Conservation (phyloP, 2,329 filamentous ascomycete species). For the Phyllosticta capitalensis region DNA sequence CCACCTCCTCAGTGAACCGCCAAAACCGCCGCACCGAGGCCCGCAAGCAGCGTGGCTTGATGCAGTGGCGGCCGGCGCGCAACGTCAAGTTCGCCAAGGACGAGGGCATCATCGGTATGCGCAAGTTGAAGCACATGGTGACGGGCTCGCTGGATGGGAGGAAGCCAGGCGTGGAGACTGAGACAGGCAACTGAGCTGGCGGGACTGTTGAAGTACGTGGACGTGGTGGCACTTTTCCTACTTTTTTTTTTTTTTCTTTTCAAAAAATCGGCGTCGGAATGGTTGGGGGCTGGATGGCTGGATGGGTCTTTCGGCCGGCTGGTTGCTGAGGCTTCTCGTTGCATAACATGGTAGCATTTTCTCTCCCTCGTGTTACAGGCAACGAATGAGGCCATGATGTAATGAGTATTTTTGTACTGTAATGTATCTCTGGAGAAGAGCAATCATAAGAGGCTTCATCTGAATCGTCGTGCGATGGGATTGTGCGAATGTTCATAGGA, state of each 20-base stretch:
- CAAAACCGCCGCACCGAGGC: slow-evolving; percentile 64
- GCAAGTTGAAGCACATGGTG: slow-evolving; percentile 67
- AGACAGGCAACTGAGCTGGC: not conserved
- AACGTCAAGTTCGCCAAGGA: slow-evolving; percentile 82
- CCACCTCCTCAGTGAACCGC: slow-evolving; percentile 50
- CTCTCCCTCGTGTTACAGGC: not conserved
- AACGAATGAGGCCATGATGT: not conserved
- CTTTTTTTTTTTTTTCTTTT: not conserved
- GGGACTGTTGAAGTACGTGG: not conserved
- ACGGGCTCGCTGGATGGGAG: slow-evolving; percentile 63
- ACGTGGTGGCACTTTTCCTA: not conserved
- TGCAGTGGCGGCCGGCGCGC: slow-evolving; percentile 90
- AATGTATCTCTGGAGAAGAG: not conserved
- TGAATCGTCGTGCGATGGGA: too few relatives aligned
- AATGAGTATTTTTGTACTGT: not conserved
- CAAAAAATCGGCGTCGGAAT: not conserved
- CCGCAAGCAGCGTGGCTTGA: slow-evolving; percentile 77
- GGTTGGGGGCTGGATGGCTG: not conserved
- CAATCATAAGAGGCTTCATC: too few relatives aligned
- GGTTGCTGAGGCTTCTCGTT: not conserved
- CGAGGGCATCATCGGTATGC: slow-evolving; percentile 68
- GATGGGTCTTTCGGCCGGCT: not conserved
- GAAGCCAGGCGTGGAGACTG: slow-evolving; percentile 79
- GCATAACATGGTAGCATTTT: not conserved
- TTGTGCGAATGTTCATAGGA: too few relatives aligned